Conservation (phyloP, 2,329 filamentous ascomycete genomes). For the Verticillium nonalfalfae region DNA sequence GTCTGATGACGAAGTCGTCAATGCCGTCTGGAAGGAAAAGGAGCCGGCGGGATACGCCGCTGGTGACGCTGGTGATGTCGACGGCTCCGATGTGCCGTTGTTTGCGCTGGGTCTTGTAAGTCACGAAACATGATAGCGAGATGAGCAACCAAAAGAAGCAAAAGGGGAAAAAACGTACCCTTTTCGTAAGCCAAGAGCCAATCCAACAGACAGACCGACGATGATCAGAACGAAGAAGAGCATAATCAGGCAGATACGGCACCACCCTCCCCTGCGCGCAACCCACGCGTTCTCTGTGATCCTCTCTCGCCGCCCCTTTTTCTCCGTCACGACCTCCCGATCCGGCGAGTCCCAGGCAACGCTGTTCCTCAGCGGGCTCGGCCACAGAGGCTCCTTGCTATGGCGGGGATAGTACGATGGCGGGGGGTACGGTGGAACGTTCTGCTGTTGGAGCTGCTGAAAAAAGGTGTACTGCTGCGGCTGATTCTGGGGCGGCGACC, state of each 20-base stretch:
- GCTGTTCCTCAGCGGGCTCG: background rate
- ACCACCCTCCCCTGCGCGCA: slow-evolving; percentile 22
- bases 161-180: slow-evolving; percentile 17
- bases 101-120: slow-evolving; percentile 3
- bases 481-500: background rate
- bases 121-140: slow-evolving; percentile 1
- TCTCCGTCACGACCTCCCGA: background rate
- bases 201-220: slow-evolving; percentile 30
- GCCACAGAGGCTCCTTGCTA: slow-evolving; percentile 5
- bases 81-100: background rate
- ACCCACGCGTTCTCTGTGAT: slow-evolving; percentile 11
- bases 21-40: slow-evolving; percentile 54
- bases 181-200: slow-evolving; percentile 30
- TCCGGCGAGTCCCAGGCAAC: background rate
- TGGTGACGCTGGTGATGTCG: slow-evolving; percentile 4
- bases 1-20: slow-evolving; percentile 42
- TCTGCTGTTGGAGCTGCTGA: background rate
- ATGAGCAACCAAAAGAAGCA: background rate
- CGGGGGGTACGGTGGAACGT: slow-evolving; percentile 8
- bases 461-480: background rate
- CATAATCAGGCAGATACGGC: slow-evolving; percentile 20
- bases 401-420: slow-evolving; percentile 8
- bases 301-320: slow-evolving; percentile 1
- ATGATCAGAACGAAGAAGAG: slow-evolving; percentile 22
- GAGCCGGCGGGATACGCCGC: slow-evolving; percentile 51